Conservation (phyloP, 345 rosid species). For the Pugionium cornutum region DNA sequence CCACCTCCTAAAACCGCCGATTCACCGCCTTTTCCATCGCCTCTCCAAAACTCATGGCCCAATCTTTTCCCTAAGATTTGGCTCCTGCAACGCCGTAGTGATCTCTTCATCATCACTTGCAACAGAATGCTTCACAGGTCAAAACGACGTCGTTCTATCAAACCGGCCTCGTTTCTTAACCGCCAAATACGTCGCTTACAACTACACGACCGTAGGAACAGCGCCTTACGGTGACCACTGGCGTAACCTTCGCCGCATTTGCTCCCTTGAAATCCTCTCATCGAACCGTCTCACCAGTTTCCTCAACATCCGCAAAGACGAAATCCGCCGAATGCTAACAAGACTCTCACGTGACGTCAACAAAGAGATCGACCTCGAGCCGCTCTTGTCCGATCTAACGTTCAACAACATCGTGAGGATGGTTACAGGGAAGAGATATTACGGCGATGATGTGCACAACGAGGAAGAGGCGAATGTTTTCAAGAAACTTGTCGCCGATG, state of each 20-base stretch:
- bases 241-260: slow-evolving; percentile 62
- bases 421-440: slow-evolving; percentile 52
- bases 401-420: slow-evolving; percentile 49
- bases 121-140: slow-evolving; percentile 52
- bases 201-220: slow-evolving; percentile 33
- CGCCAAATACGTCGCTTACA: slow-evolving; percentile 48
- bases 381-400: slow-evolving; percentile 33
- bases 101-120: slow-evolving; percentile 48
- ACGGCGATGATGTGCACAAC: slow-evolving; percentile 46
- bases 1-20: slow-evolving; percentile 49
- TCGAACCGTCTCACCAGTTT: slow-evolving; percentile 45
- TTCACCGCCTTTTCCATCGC: slow-evolving; percentile 39
- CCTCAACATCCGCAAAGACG: slow-evolving; percentile 43
- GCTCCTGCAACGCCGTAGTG: slow-evolving; percentile 41
- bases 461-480: slow-evolving; percentile 46
- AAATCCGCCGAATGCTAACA: slow-evolving; percentile 44
- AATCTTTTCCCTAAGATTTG: slow-evolving; percentile 50
- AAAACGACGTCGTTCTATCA: slow-evolving; percentile 55
- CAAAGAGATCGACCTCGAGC: slow-evolving; percentile 23
- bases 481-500: slow-evolving; percentile 45
- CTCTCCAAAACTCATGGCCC: slow-evolving; percentile 46
- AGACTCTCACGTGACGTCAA: slow-evolving; percentile 25
- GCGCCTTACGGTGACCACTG: slow-evolving; percentile 62
- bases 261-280: slow-evolving; percentile 53
- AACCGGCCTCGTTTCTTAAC: slow-evolving; percentile 46